Conservation (phyloP, 495 filamentous ascomycete species). For the Penicillium cataractarum region DNA sequence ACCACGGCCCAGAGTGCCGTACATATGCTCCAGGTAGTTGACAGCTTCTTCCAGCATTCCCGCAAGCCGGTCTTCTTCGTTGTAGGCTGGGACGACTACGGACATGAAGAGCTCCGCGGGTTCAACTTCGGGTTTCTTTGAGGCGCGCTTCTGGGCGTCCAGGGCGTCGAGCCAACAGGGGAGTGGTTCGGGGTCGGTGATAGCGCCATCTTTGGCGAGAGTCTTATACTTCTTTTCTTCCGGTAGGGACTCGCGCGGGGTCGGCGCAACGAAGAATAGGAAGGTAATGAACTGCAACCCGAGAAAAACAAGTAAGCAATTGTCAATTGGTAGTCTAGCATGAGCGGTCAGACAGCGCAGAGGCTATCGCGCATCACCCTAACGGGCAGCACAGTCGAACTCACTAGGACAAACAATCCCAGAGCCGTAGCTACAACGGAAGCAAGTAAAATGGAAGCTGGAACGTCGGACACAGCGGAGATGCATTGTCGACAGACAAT, state of each 20-base stretch:
- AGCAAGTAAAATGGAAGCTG: slow-evolving; percentile 35
- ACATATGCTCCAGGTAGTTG: slow-evolving; percentile 74
- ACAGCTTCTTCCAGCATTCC: slow-evolving; percentile 91
- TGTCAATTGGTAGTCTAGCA: slow-evolving; percentile 2
- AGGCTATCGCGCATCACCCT: not conserved
- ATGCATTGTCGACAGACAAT: slow-evolving; percentile 43
- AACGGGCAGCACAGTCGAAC: slow-evolving; percentile 19
- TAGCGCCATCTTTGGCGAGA: slow-evolving; percentile 64
- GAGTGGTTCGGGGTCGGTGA: slow-evolving; percentile 61
- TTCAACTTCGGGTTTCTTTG: slow-evolving; percentile 39
- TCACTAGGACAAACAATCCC: slow-evolving; percentile 45
- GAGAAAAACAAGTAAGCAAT: slow-evolving; percentile 11
- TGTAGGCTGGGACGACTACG: slow-evolving; percentile 93
- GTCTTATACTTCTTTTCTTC: slow-evolving; percentile 89
- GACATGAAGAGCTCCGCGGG: slow-evolving; percentile 72
- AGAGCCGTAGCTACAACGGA: slow-evolving; percentile 33
- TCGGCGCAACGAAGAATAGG: slow-evolving; percentile 76
- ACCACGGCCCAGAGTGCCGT: slow-evolving; percentile 54
- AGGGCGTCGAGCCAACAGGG: slow-evolving; percentile 84
- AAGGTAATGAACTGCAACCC: slow-evolving; percentile 65
- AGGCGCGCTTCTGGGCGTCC: slow-evolving; percentile 46
- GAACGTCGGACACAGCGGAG: slow-evolving; percentile 32
- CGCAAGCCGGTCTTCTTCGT: slow-evolving; percentile 80
- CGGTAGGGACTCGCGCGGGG: slow-evolving; percentile 70
- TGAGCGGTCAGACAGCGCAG: too few species aligned